Conservation (phyloP, 129 eudicot species). For the Lactuca sativa region DNA sequence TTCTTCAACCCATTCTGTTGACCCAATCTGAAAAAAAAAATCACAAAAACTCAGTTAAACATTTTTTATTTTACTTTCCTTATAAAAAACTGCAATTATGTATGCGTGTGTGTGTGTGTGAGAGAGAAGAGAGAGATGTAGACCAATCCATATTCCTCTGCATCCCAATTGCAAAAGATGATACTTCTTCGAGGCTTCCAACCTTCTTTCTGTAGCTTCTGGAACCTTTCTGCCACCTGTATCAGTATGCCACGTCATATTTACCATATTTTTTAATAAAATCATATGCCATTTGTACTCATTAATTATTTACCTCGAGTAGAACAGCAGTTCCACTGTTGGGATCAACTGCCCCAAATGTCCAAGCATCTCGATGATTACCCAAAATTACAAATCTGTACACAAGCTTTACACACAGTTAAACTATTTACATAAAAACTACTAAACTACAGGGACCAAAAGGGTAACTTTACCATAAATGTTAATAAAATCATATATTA, state of each 20-base stretch:
- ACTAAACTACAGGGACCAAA: no score
- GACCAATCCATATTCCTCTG: constrained; percentile 97
- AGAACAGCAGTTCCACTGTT: constrained; percentile 89
- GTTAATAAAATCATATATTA: no score
- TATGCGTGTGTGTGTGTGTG: constrained; percentile 15
- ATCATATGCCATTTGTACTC: background rate
- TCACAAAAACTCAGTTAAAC: background rate
- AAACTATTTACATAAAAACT: background rate
- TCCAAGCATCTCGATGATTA: constrained; percentile 94
- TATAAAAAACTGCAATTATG: background rate
- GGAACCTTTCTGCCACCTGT: constrained; percentile 75
- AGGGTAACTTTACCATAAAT: no score
- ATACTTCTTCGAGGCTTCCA: constrained; percentile 89
- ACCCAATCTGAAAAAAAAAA: constrained; percentile 61
- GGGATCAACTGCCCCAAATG: constrained; percentile 96
- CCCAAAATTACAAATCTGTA: constrained; percentile 74
- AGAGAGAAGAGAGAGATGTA: constrained; percentile 18
- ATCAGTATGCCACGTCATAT: constrained; percentile 26
- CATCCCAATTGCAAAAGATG: constrained; percentile 89
- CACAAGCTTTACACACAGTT: constrained; percentile 5
- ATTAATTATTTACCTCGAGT: constrained; percentile 60
- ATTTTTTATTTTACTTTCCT: background rate
- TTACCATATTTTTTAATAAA: background rate
- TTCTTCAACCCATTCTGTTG: constrained; percentile 97
- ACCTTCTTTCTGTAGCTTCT: constrained; percentile 66